Evolutionary conservation across 129 eudicot genomes (phyloP).

Genomic region (Centella asiatica): DNA sequence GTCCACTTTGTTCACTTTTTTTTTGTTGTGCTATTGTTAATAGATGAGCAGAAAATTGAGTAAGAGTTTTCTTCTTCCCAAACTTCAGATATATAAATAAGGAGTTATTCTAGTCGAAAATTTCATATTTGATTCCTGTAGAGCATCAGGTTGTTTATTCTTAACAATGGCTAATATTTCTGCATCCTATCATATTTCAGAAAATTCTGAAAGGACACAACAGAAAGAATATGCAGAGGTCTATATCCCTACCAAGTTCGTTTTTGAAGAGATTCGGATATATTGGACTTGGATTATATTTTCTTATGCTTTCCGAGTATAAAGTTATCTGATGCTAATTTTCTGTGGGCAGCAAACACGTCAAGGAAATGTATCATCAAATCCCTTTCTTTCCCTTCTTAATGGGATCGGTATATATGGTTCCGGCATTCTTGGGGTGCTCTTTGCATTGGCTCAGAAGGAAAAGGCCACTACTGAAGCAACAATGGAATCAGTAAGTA

Average conservation of each 20-base stretch:
- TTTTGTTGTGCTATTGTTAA: no score
- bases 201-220: constrained; percentile 23
- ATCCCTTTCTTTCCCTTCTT: constrained; percentile 53
- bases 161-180: constrained; percentile 5
- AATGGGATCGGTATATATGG: constrained; percentile 67
- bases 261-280: constrained; percentile 2
- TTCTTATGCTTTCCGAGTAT: not conserved
- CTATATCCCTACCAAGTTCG: constrained; percentile 15
- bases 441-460: constrained; percentile 66
- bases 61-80: no score
- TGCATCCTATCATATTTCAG: constrained; percentile 37
- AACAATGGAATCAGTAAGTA: constrained; percentile 71
- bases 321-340: constrained; percentile 17
- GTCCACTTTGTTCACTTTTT: no score
- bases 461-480: constrained; percentile 51
- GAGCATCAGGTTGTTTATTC: not conserved
- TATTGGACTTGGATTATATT: not conserved
- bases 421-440: constrained; percentile 74
- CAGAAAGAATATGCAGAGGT: constrained; percentile 50
- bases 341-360: constrained; percentile 24
- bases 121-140: not conserved
- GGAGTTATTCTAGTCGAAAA: not conserved
- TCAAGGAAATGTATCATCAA: constrained; percentile 39
- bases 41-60: no score
- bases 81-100: no score